These are phyloP conservation scores for Coniella lustricola DNA, from an alignment of 2,329 filamentous ascomycete genomes.

Conservation along the genomic window DNA sequence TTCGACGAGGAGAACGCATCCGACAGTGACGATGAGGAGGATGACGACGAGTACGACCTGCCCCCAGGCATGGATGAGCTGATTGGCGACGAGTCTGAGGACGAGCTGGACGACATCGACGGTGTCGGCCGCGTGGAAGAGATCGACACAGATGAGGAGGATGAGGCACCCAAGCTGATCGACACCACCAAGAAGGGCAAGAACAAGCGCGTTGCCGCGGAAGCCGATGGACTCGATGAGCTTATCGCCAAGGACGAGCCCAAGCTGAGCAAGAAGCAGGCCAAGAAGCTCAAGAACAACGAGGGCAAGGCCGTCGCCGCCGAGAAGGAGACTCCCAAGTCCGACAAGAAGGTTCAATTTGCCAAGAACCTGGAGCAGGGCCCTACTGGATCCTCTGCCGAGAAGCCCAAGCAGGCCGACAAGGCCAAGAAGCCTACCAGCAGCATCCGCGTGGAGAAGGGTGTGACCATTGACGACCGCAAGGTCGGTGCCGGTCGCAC, in stretches of 20 bases:
- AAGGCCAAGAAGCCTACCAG: conserved; percentile 43
- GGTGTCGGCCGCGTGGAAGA: conserved; percentile 73
- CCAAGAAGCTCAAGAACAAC: conserved; percentile 99
- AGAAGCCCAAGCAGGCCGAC: conserved; percentile 34
- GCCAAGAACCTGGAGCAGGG: conserved; percentile 98
- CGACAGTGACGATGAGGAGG: conserved; percentile 56
- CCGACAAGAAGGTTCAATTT: conserved; percentile 95
- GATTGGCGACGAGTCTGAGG: conserved; percentile 60
- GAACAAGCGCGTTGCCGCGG: conserved; percentile 87
- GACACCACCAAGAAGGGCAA: conserved; percentile 59
- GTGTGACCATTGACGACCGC: conserved; percentile 91
- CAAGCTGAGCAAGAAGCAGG: conserved; percentile 91
- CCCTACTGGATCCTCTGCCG: conserved; percentile 62
- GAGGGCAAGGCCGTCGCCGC: conserved; percentile 73
- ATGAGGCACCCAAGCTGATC: conserved; percentile 57
- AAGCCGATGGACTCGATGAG: conserved; percentile 66
- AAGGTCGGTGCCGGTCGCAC: conserved; percentile 79
- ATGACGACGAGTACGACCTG: conserved; percentile 72
- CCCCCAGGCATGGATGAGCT: conserved; percentile 75
- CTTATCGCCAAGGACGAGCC: conserved; percentile 73
- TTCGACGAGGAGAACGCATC: conserved; percentile 59
- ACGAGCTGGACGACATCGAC: conserved; percentile 70
- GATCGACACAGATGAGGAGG: conserved; percentile 72
- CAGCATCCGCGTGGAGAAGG: conserved; percentile 71
- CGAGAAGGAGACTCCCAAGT: conserved; percentile 50